Percentiles rank a stretch among this genome's conserved stretches.
Evolutionary conservation across 305 asterid species (phyloP).

Genomic region (Solanum hybrid): DNA sequence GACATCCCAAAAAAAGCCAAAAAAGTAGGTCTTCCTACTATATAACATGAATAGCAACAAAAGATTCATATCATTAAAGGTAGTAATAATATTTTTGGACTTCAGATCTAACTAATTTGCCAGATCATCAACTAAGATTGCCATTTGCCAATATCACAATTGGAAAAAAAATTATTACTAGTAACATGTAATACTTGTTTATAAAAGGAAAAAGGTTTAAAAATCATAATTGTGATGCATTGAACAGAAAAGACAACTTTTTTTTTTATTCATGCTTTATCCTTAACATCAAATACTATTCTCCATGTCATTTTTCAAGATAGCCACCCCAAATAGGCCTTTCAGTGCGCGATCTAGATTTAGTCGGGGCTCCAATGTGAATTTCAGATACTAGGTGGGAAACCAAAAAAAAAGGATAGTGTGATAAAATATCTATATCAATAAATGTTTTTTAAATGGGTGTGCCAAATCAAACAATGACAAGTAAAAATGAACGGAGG

Average conservation of each 20-base stretch:
- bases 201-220: neutral
- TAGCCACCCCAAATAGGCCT: no score
- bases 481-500: no score
- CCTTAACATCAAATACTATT: no score
- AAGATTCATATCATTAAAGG: neutral
- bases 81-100: neutral
- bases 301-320: no score
- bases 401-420: no score
- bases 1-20: slow-evolving; percentile 4
- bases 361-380: no score
- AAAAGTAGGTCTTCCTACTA: neutral
- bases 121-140: neutral
- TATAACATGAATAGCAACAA: slow-evolving; percentile 5
- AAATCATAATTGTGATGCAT: neutral
- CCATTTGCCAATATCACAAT: neutral
- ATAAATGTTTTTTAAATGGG: no score
- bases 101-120: neutral
- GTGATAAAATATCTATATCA: neutral
- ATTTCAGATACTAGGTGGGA: no score
- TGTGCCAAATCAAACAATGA: neutral
- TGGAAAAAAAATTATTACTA: neutral
- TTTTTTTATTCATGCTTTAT: no score
- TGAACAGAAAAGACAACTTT: neutral
- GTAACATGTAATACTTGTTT: neutral
- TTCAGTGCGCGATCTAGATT: no score